Base-by-base conservation (phyloP, 2,329 filamentous ascomycete species). In the Xylogone sp. region DNA sequence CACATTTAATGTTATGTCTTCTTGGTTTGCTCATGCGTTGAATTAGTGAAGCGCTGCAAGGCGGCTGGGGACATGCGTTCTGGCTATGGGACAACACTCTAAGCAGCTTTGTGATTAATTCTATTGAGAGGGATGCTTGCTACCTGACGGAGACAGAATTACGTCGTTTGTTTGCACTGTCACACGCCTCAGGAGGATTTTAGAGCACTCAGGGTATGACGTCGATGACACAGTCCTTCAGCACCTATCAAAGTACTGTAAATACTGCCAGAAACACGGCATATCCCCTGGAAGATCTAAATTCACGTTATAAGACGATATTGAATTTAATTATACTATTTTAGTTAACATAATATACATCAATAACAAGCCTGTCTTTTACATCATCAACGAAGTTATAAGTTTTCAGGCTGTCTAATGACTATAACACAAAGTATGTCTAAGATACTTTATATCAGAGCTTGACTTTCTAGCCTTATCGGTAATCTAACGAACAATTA, bases 241-340 rank as follows among this genome's bases (percentile, higher is more conserved):
- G 19, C 13, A 24, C 3, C 5, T 53, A 2, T 48, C 31, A 5
- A 47, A 47, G 20, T 48, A 34, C 24, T 48, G 48, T 18, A 3
- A 44, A 5, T 24, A 53, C 4, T 53, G 48, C 13, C 44, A 53
- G 24, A 39, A 21, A 27, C 24, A 27, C 24, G 24, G 24, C 5
- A 27, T 6, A 27, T 27, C 24, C 6, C 24, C 24, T 6, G 24
- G 44, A 48, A 6, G 48, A 42, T 55, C 50, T 24, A 46, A 45
- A 21, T 52, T 52, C 42, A 52, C 21, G 6, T 24, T 55, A 1
- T 12, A 12, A 12, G 29, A 52, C 7, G 43, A 54, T 31, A n/a
- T 44, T 6, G 42, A 49, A 2, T 53, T 53, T 29, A 53, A 53
- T 34, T 43, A 53, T n/a, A 29, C 42, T 9, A 42, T 53, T 1